Conservation (phyloP, 371 early-diverging fungal species). For the Globomyces sp. region DNA sequence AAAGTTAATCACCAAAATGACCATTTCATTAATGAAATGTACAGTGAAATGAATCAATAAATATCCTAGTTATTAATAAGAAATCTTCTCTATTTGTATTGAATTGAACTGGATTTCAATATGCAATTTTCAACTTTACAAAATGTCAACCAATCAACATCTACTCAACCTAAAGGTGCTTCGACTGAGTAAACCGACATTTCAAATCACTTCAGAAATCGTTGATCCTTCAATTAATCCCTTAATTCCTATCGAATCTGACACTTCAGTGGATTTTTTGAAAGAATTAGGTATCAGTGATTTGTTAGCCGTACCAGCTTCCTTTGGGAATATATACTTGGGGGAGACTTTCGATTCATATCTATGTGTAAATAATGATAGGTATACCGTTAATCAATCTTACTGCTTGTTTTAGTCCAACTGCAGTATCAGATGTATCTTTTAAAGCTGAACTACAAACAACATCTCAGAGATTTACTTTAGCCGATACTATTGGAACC, state of each 20-base stretch:
- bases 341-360: slow-evolving; percentile 93
- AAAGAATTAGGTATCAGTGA: slow-evolving; percentile 53
- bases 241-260: slow-evolving; percentile 28
- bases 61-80: too few relatives aligned
- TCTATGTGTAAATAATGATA: slow-evolving; percentile 85
- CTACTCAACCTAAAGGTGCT: slow-evolving; percentile 85
- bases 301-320: slow-evolving; percentile 41
- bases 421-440: slow-evolving; percentile 64
- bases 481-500: slow-evolving; percentile 61
- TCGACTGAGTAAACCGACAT: slow-evolving; percentile 81
- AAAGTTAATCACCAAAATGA: too few relatives aligned
- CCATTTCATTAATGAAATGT: too few relatives aligned
- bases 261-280: slow-evolving; percentile 33
- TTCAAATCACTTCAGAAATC: slow-evolving; percentile 45
- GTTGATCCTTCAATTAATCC: slow-evolving; percentile 38
- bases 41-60: too few relatives aligned
- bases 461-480: slow-evolving; percentile 67
- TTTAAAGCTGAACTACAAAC: slow-evolving; percentile 89
- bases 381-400: slow-evolving; percentile 13
- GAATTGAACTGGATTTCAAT: too few relatives aligned
- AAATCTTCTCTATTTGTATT: too few relatives aligned
- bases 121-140: too few relatives aligned
- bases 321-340: slow-evolving; percentile 91
- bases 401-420: not conserved
- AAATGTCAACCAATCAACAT: slow-evolving; percentile 40